Conservation (phyloP, 2,329 filamentous ascomycete genomes). For the Colletotrichum camelliae region DNA sequence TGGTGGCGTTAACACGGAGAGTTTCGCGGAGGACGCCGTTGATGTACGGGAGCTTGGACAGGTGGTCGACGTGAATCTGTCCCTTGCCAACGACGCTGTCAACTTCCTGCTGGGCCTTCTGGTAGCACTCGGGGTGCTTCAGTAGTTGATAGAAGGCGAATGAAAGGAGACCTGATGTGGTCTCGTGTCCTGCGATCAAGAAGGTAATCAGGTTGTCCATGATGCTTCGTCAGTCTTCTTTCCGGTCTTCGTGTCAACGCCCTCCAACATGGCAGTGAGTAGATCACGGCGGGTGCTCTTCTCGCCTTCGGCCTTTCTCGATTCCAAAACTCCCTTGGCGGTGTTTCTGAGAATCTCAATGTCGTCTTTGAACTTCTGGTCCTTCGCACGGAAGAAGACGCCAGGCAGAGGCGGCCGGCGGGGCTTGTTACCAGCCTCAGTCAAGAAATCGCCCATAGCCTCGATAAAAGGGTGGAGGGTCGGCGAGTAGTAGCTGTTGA, state of each 20-base stretch:
- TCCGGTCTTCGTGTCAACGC: constrained; percentile 68
- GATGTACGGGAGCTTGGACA: constrained; percentile 68
- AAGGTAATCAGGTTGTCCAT: constrained; percentile 74
- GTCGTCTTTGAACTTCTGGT: constrained; percentile 53
- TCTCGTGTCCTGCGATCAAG: constrained; percentile 71
- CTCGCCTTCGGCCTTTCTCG: constrained; percentile 53
- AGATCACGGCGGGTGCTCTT: constrained; percentile 61
- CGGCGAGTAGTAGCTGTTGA: constrained; percentile 63
- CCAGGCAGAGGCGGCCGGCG: constrained; percentile 51
- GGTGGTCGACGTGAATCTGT: constrained; percentile 61
- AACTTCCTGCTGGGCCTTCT: constrained; percentile 70
- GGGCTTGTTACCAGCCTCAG: constrained; percentile 56
- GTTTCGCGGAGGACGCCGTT: constrained; percentile 67
- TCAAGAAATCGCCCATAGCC: constrained; percentile 66
- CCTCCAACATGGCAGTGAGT: constrained; percentile 68
- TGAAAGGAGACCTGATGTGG: constrained; percentile 69
- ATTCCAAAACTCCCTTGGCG: constrained; percentile 62
- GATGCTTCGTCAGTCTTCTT: constrained; percentile 63
- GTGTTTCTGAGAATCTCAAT: constrained; percentile 57
- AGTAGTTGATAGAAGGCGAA: constrained; percentile 71
- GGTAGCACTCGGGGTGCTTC: constrained; percentile 65
- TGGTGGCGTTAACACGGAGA: constrained; percentile 32
- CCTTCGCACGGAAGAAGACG: constrained; percentile 47
- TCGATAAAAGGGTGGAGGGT: constrained; percentile 46
- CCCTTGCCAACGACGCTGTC: constrained; percentile 67